Evolutionary conservation across 257 asterid species (phyloP), one percentile per base, ranked within the genome.

Genomic region (Craterostigma plantagineum): DNA sequence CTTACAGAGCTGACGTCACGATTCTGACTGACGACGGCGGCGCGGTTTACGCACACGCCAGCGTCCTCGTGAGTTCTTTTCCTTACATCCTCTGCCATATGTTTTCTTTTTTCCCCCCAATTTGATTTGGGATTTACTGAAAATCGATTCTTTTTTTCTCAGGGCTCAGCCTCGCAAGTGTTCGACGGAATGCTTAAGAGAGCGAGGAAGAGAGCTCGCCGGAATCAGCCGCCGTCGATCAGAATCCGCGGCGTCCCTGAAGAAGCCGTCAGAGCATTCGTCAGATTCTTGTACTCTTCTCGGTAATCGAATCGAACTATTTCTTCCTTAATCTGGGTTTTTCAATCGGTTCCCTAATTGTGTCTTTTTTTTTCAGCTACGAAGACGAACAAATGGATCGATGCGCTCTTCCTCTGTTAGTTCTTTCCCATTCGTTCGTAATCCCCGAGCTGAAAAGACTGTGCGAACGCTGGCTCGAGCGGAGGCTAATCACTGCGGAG

Each of bases 91-190:
- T 34, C 17, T 44, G 10, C 33, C 16, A 7, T 36, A 12, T 42
- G 34, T 42, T 7, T 18, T 8, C 33, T 16, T 13, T 9, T 27
- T 18, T 36, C 52, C 39, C 13, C 13, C 36, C 10, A 42, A 38
- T 23, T 8, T 36, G 8, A 59, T 15, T 36, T 16, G 4, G 18
- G 36, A 7, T 18, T 4, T n/a, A 0, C 8, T 40, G 34, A 7
- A 18, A 34, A 36, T 18, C 9, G 43, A 38, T 18, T 51, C 43
- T 38, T 27, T 11, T 60, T 34, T 36, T 39, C 58, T 49, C 66
- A 87, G 97, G 92, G 93, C 7, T 49, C 53, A 11, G 79, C 75
- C 49, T 82, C 95, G 48, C 93, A 92, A 18, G 91, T 82, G 8
- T 60, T 82, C 38, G 78, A 67, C 70, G 68, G 62, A 35, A 72